phyloP scores from a whole-genome alignment of 1,139 yeast genomes.

The Magnusiomyces fungicola region DNA sequence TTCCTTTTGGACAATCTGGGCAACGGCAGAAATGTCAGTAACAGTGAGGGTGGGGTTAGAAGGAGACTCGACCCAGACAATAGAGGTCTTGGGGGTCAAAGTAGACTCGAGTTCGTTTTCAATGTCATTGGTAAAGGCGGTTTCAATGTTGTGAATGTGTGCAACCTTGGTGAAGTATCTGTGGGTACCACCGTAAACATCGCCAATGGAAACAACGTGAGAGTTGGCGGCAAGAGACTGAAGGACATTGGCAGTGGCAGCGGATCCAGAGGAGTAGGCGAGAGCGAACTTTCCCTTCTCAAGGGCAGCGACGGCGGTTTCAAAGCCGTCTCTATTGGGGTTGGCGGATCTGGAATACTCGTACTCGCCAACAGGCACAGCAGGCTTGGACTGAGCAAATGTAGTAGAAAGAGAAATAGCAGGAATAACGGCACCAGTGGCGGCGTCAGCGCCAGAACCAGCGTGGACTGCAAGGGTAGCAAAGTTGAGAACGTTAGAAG shows the following conservation, averaged over 20 bases:
- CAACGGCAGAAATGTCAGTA: conserved; percentile 61
- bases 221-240: conserved; percentile 68
- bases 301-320: conserved; percentile 70
- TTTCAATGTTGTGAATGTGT: conserved; percentile 65
- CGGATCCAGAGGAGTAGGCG: conserved; percentile 82
- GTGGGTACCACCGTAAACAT: conserved; percentile 91
- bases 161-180: conserved; percentile 87
- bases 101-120: conserved; percentile 50
- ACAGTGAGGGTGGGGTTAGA: conserved; percentile 79
- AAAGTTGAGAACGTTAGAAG: conserved; percentile 31
- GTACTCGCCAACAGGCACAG: conserved; percentile 68
- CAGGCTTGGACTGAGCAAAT: conserved; percentile 72
- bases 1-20: conserved; percentile 43
- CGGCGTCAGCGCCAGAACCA: conserved; percentile 66
- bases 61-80: conserved; percentile 89
- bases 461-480: conserved; percentile 83
- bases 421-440: conserved; percentile 83
- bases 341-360: conserved; percentile 86
- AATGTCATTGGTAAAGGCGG: conserved; percentile 61
- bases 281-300: conserved; percentile 73
- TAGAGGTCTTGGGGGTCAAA: conserved; percentile 52
- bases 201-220: conserved; percentile 76
- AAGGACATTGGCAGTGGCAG: conserved; percentile 71
- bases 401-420: conserved; percentile 83
- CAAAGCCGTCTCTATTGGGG: conserved; percentile 83